Evolutionary conservation across 2,329 filamentous ascomycete species (phyloP), one percentile per base, ranked within the genome.

Genomic region (Fusarium lateritium): DNA sequence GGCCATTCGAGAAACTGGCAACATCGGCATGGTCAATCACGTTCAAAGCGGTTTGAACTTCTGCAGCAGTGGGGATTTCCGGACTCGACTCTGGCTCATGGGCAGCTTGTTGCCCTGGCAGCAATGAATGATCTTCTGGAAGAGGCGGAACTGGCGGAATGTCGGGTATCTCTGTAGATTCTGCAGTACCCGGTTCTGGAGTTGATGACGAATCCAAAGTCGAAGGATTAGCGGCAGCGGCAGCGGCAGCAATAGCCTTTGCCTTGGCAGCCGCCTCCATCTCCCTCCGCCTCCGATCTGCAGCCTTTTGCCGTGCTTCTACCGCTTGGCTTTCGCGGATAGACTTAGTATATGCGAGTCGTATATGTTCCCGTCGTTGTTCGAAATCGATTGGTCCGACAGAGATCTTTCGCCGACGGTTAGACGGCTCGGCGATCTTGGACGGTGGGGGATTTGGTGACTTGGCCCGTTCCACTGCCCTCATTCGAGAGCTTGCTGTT

Each of bases 301-400:
- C 85, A 34, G 86, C 86, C 52, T 81, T 81, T 76, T 84, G 81
- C 75, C 84, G 83, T 52, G 83, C 84, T 59, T 86, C 85, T n/a
- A 83, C 79, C 61, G 86, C 89, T 75, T 92, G 90, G 72, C 83
- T 91, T 75, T 93, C 91, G 67, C 91, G 88, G 47, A 96, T 89
- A n/a, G 92, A 93, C 76, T 92, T 93, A 72, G 89, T 94, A 78
- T 97, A 95, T 15, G 93, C 94, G 58, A 94, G 88, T 72, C 94
- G 91, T 73, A 97, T 97, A 64, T 90, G 89, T 75, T 94, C 91
- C 72, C 94, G 87, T 51, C 93, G 88, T 70, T 93, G 92, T 62
- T 92, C 93, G 76, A 97, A 96, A 79, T 97, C 93, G 53, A 97
- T 92, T 62, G 91, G 91, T 2, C 91, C 91, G 61, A 94, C 82